These are phyloP conservation scores for Geosmithia putterillii DNA, from an alignment of 2,329 filamentous ascomycete species.

Conservation along the genomic window DNA sequence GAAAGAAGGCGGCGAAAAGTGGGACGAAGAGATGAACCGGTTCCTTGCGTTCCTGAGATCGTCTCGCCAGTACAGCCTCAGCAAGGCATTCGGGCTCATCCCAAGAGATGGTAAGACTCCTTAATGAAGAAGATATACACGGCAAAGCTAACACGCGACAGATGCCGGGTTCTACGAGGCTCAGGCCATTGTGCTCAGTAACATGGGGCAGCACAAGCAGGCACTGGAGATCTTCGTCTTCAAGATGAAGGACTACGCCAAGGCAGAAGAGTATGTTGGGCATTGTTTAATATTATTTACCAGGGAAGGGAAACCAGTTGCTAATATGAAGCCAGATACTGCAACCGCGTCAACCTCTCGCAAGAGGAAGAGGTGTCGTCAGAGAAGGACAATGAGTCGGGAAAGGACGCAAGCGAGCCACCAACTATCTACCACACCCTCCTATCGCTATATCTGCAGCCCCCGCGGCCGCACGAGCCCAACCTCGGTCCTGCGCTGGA, in stretches of 20 bases:
- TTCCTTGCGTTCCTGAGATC: slow-evolving; percentile 64
- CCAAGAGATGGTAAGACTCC: slow-evolving; percentile 57
- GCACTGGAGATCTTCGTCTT: slow-evolving; percentile 97
- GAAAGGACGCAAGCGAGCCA: slow-evolving; percentile 11
- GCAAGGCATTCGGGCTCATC: slow-evolving; percentile 64
- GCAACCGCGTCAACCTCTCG: slow-evolving; percentile 68
- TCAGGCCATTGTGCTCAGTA: slow-evolving; percentile 80
- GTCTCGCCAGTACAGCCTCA: slow-evolving; percentile 70
- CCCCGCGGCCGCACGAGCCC: slow-evolving; percentile 55
- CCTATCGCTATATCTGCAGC: slow-evolving; percentile 77
- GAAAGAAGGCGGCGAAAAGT: slow-evolving; percentile 33
- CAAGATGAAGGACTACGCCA: slow-evolving; percentile 73
- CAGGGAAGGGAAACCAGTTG: not conserved
- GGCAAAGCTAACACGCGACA: slow-evolving; percentile 18
- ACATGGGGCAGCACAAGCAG: slow-evolving; percentile 91
- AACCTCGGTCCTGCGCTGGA: slow-evolving; percentile 71
- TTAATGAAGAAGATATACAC: not conserved
- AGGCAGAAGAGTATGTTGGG: slow-evolving; percentile 80
- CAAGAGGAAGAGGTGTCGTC: slow-evolving; percentile 30
- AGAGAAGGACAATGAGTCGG: slow-evolving; percentile 30
- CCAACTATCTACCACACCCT: slow-evolving; percentile 87
- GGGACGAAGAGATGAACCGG: slow-evolving; percentile 47
- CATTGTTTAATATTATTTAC: not conserved
- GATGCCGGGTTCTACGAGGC: slow-evolving; percentile 81
- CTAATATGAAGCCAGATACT: slow-evolving; percentile 48